These are phyloP conservation scores for Emergomyces africanus DNA, from an alignment of 2,329 filamentous ascomycete genomes.

Conservation along the genomic window DNA sequence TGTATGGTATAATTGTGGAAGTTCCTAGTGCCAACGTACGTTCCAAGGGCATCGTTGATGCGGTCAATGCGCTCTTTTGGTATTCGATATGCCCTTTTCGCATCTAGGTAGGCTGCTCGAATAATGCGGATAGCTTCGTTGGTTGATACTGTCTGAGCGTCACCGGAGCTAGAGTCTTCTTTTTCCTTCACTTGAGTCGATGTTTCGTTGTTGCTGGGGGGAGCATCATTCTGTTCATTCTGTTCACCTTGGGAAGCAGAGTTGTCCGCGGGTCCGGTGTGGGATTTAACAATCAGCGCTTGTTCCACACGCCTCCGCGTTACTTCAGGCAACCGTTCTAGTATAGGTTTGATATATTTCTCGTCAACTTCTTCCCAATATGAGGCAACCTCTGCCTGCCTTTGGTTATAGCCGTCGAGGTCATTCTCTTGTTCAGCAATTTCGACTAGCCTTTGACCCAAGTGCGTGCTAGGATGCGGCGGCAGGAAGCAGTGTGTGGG, in stretches of 20 bases:
- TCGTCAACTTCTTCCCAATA: conserved; percentile 81
- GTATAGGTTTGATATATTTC: conserved; percentile 59
- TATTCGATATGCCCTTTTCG: conserved; percentile 77
- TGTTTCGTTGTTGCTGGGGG: conserved; percentile 6
- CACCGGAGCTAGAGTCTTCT: conserved; percentile 9
- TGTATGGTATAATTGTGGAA: conserved; percentile 98
- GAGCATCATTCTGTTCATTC: neutral
- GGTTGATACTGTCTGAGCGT: conserved; percentile 32
- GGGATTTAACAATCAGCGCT: conserved; percentile 25
- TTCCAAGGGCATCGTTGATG: conserved; percentile 60
- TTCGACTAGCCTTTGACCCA: conserved; percentile 74
- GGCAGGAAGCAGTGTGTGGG: conserved; percentile 87
- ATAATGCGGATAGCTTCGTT: conserved; percentile 58
- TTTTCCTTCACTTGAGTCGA: conserved; percentile 12
- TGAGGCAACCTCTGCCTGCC: conserved; percentile 62
- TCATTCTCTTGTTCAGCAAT: conserved; percentile 61
- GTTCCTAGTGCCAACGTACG: conserved; percentile 75
- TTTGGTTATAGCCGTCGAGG: conserved; percentile 51
- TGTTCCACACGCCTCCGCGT: conserved; percentile 29
- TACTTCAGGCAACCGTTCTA: conserved; percentile 34
- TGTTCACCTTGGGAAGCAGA: conserved; percentile 4
- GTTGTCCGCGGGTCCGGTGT: conserved; percentile 7
- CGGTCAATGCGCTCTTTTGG: conserved; percentile 56
- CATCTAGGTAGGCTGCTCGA: conserved; percentile 67
- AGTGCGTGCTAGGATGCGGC: conserved; percentile 74